Evolutionary conservation across 176 grass and related monocot genomes (phyloP).

Genomic region (Dendrocalamus sinicus): DNA sequence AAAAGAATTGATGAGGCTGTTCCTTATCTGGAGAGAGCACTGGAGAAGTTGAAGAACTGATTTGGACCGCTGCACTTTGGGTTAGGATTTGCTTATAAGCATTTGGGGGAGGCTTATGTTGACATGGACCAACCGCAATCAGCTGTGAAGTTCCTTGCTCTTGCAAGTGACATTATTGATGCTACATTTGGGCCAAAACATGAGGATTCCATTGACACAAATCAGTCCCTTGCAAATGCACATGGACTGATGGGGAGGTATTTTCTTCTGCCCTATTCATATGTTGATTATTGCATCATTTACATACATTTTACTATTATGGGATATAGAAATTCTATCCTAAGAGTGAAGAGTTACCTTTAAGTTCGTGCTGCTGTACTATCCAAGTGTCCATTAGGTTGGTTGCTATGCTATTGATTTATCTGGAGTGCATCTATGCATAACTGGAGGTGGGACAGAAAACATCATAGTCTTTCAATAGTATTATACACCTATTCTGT

Average conservation of each 20-base stretch:
- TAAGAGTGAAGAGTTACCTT: constrained; percentile 7
- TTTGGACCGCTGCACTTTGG: constrained; percentile 66
- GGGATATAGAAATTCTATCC: constrained; percentile 9
- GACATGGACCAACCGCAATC: constrained; percentile 45
- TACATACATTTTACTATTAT: not conserved
- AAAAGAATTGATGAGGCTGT: constrained; percentile 57
- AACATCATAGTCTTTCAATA: not conserved
- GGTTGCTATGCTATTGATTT: not conserved
- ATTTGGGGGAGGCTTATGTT: constrained; percentile 67
- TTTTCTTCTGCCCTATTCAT: constrained; percentile 34
- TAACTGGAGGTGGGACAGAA: not conserved
- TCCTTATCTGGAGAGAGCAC: constrained; percentile 71
- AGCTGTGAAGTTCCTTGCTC: constrained; percentile 52
- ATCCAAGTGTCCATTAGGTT: constrained; percentile 6
- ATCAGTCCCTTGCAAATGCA: constrained; percentile 74
- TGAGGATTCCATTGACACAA: constrained; percentile 66
- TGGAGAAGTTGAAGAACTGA: constrained; percentile 70
- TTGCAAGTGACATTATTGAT: constrained; percentile 65
- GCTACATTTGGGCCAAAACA: constrained; percentile 60
- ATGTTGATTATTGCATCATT: not conserved
- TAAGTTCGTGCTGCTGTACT: constrained; percentile 6
- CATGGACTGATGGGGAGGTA: constrained; percentile 79
- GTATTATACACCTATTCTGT: not conserved
- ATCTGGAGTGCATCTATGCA: not conserved
- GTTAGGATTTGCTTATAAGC: constrained; percentile 81